phyloP scores from a whole-genome alignment of 257 asterid species.

The Leptodermis oblonga region DNA sequence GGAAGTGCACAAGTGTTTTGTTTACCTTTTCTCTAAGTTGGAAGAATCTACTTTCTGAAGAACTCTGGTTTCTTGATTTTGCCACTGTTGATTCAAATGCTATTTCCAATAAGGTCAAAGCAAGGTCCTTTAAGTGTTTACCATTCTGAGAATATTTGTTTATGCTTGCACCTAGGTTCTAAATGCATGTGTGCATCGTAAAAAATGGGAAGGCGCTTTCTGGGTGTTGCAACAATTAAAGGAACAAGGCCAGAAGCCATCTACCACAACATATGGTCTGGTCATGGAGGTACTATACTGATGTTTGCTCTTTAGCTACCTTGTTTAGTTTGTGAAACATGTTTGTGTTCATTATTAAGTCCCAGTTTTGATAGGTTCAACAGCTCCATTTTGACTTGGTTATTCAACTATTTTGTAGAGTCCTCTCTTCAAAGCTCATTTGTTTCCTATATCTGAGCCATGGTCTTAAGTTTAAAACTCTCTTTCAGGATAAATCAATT shows the following conservation, averaged over 20 bases:
- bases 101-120: constrained; percentile 11
- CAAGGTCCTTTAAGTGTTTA: constrained; percentile 7
- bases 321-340: neutral
- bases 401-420: neutral
- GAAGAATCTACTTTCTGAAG: neutral
- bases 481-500: neutral
- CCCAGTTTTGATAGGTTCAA: neutral
- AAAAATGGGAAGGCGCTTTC: constrained; percentile 97
- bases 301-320: neutral
- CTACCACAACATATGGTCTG: constrained; percentile 80
- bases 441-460: neutral
- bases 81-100: neutral
- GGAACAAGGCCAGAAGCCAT: constrained; percentile 54
- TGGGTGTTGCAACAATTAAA: constrained; percentile 92
- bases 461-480: neutral
- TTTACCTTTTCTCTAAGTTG: neutral
- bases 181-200: constrained; percentile 80
- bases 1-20: neutral
- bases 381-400: neutral
- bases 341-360: neutral
- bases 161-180: constrained; percentile 49
- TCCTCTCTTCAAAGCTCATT: neutral
- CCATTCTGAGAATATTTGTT: constrained; percentile 8
- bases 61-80: neutral
- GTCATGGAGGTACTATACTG: constrained; percentile 70